Percentiles rank a stretch among this genome's conserved stretches.
These are phyloP conservation scores for Salisapilia sapeloensis DNA, from an alignment of 352 stramenopile species.

Conservation along the genomic window DNA sequence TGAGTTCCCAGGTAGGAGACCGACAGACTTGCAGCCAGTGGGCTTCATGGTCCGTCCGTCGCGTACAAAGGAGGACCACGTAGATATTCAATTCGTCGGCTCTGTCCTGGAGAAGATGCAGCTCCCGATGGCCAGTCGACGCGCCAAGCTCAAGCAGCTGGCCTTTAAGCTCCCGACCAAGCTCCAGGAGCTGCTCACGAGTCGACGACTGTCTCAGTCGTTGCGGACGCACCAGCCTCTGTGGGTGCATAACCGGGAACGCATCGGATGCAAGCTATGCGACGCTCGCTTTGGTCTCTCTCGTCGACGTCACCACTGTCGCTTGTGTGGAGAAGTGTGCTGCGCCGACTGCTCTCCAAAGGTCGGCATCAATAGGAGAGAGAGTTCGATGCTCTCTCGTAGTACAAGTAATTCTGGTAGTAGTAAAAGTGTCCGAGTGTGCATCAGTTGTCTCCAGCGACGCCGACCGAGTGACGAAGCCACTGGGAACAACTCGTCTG, in stretches of 20 bases:
- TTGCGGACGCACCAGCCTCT: constrained; percentile 40
- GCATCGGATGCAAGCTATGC: constrained; percentile 34
- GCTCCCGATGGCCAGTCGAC: constrained; percentile 25
- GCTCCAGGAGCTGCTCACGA: constrained; percentile 55
- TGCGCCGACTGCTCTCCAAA: constrained; percentile 69
- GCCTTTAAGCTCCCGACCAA: constrained; percentile 32
- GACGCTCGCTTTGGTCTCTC: constrained; percentile 51
- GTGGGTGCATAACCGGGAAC: constrained; percentile 53
- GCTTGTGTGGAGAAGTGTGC: constrained; percentile 57
- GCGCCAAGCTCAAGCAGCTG: constrained; percentile 35
- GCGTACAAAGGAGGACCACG: constrained; percentile 18
- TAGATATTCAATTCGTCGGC: constrained; percentile 60
- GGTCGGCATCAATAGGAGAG: constrained; percentile 56
- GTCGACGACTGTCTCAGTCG: constrained; percentile 44
- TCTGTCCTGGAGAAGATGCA: constrained; percentile 60
- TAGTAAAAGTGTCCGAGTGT: no score
- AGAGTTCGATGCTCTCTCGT: no score
- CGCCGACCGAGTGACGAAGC: no score
- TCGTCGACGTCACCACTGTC: constrained; percentile 57
- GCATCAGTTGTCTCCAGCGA: no score
- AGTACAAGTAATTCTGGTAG: no score
- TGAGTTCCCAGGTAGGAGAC: constrained; percentile 20
- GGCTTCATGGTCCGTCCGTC: constrained; percentile 60
- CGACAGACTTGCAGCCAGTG: constrained; percentile 37
- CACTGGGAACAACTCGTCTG: no score